Evolutionary conservation across 2,329 filamentous ascomycete species (phyloP), one percentile per base, ranked within the genome.

Genomic region (Fusarium marasasianum): DNA sequence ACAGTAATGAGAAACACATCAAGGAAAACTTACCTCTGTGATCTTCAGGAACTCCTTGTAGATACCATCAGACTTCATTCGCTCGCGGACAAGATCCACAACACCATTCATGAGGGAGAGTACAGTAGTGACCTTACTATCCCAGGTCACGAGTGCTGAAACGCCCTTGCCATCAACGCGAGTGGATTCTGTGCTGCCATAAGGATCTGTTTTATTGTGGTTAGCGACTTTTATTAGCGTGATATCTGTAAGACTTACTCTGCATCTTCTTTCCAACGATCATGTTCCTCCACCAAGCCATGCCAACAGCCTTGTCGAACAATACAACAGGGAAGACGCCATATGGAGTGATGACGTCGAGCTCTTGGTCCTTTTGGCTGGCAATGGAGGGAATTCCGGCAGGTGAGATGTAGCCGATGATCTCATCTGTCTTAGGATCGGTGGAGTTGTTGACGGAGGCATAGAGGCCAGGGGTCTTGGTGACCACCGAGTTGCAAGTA

Each of bases 221-320:
- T 61, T 20, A 61, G 38, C 6, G 13, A 17, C 31, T 33, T 33
- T 14, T 33, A 33, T 13, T 5, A 33, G 31, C 4, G 31, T 12
- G 26, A 31, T 48, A 22, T 3, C 6, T 22, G 6, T 29, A 4
- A n/a, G 20, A 15, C 47, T 71, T 66, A 83, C 83, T 85, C 61
- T 85, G 84, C 83, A 85, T 85, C 75, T 84, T 84, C 75, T 83
- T 84, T 6, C 77, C 83, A 10, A 78, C 61, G 5, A 81, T 78
- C 82, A 84, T 85, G 56, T 84, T 84, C 54, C 79, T 80, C 83
- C 83, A 84, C 83, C 83, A 85, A 8, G 82, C 83, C 33, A 85
- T 72, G 0, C 83, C 83, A 8, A 84, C 80, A 11, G 76, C 75
- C 55, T 81, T 82, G 65, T 84, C 79, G 33, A 84, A 80, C 37